Evolutionary conservation across 2,329 filamentous ascomycete genomes (phyloP), one percentile per base, ranked within the genome.

Genomic region (Diplodia sapinea): DNA sequence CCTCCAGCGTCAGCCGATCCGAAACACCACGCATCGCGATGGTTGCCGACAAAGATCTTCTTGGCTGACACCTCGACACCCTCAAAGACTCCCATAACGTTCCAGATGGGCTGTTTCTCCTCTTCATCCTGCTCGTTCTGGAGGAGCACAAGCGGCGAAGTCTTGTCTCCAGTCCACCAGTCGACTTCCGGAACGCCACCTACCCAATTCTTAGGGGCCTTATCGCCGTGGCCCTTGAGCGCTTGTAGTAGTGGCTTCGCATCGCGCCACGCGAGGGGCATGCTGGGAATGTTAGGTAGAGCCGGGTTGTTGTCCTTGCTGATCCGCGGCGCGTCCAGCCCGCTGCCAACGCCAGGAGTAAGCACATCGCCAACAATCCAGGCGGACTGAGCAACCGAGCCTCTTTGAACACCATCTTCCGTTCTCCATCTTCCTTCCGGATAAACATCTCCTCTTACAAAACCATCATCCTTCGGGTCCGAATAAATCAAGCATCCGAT

Each of bases 311-410:
- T 86, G 26, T 90, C 87, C 23, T 88, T 86, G 61, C 87, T 84
- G 73, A 95, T 83, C 61, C 92, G 87, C 52, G 89, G 86, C 51
- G 86, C 81, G 7, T 87, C 86, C 71, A 87, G 84, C 55, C 85
- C 88, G 78, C 90, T 93, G 68, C 92, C 89, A 84, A 89, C 94
- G 4, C 94, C 94, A 2, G 95, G 95, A 0, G 93, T 96, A 54
- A 98, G 84, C n/a, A 94, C 90, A 78, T 99, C 95, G 47, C 95
- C 95, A 0, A 96, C 80, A 17, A 97, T 87, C 88, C 89, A 93
- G 74, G 88, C 94, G 81, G 87, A 91, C 72, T 96, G 80, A 70
- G 90, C 90, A 31, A 97, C 95, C 4, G 88, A 86, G 4, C 91
- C 94, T 74, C 94, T 86, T 77, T 95, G 92, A 2, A 97, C 91